Evolutionary conservation across 2,329 filamentous ascomycete genomes (phyloP).

Genomic region (Penicillium capsulatum): DNA sequence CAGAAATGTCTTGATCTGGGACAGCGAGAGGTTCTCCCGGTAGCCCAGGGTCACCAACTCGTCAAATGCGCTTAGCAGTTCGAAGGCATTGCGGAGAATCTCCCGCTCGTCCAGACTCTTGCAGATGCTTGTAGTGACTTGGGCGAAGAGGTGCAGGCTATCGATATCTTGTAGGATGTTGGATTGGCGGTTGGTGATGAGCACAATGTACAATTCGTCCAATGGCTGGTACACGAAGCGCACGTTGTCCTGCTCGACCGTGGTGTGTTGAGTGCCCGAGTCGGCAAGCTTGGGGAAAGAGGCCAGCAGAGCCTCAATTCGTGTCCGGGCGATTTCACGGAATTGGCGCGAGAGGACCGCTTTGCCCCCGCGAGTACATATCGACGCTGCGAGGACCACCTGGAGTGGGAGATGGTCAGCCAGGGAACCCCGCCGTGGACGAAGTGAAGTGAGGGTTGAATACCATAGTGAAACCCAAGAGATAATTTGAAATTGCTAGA

Average conservation of each 20-base stretch:
- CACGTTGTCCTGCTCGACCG: constrained; percentile 97
- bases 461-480: constrained; percentile 32
- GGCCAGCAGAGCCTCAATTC: constrained; percentile 92
- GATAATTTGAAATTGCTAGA: neutral
- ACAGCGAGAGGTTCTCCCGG: constrained; percentile 89
- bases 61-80: constrained; percentile 93
- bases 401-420: constrained; percentile 39
- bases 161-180: constrained; percentile 99
- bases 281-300: constrained; percentile 97
- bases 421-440: neutral
- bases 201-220: constrained; percentile 98
- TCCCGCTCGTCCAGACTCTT: constrained; percentile 93
- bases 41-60: constrained; percentile 95
- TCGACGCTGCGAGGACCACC: constrained; percentile 98
- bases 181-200: constrained; percentile 98
- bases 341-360: constrained; percentile 97
- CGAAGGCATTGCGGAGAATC: constrained; percentile 90
- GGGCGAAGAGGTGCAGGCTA: constrained; percentile 93
- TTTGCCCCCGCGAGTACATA: constrained; percentile 97
- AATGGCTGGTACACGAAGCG: constrained; percentile 98
- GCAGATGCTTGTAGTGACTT: constrained; percentile 95
- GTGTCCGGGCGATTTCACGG: constrained; percentile 92
- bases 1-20: constrained; percentile 97
- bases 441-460: constrained; percentile 1
- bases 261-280: constrained; percentile 94